Base-by-base conservation (phyloP, 2,329 filamentous ascomycete genomes). In the Cladorrhinum sp. region DNA sequence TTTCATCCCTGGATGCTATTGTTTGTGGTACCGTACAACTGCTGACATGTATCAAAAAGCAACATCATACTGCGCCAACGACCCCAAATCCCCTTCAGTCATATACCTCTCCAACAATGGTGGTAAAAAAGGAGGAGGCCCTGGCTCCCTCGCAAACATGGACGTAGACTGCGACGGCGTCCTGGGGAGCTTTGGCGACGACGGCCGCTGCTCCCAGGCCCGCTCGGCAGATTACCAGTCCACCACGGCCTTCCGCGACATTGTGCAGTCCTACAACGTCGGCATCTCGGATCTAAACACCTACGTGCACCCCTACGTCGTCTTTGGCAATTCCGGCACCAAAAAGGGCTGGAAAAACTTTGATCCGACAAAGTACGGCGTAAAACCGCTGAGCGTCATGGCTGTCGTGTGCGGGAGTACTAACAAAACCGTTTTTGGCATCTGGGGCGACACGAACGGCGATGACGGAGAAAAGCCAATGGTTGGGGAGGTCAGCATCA, bases 131-230 rank as follows among this genome's bases (percentile, higher is more conserved):
- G 29, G 20, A 45, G 41, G 41, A 73, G 73, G 2, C 69, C 75
- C 20, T 22, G 53, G 53, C 12, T 20, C 38, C 23, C 74, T 84
- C 51, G 77, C 76, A 7, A 79, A 85, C 68, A 83, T 85, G 78
- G 83, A 85, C 61, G 75, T 85, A 49, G 83, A 86, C 72, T 86
- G 83, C 64, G 82, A 86, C 61, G 83, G 83, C 1, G 70, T 72
- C 0, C 75, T 79, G 48, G 72, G 75, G 3, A 73, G 72, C 2
- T 56, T 71, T 13, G 52, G 45, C 4, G 72, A 77, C 58, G 77
- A 76, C 22, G 77, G 79, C 0, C 73, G 76, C 22, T 84, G 82
- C 64, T 56, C 60, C 5, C 4, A 18, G 38, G 74, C 70, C 29
- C 72, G 72, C 16, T 78, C 77, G 25, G 68, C 65, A 1, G 77